Evolutionary conservation across 345 rosid species (phyloP).

Genomic region (Angophora floribunda): DNA sequence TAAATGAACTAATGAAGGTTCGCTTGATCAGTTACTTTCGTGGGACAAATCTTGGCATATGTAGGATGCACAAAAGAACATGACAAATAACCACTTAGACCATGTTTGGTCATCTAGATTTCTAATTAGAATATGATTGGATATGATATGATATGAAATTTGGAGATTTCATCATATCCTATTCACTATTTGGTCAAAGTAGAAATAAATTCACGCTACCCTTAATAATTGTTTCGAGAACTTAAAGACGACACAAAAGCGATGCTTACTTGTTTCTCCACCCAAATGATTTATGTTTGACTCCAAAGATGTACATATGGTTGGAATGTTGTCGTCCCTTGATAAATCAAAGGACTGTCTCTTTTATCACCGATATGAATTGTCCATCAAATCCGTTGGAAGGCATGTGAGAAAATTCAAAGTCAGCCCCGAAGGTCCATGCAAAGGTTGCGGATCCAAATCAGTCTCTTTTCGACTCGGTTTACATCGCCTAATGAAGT

Average conservation of each 20-base stretch:
- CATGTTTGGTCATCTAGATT: too few relatives aligned
- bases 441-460: background rate
- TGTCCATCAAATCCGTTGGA: background rate
- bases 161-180: too few relatives aligned
- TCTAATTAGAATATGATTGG: too few relatives aligned
- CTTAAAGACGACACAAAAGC: background rate
- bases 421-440: background rate
- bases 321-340: background rate
- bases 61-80: background rate
- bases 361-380: background rate
- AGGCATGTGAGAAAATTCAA: background rate
- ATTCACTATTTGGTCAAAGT: accelerated
- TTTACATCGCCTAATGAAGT: background rate
- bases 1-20: background rate
- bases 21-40: background rate
- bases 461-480: background rate
- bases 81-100: background rate
- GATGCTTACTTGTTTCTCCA: background rate
- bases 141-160: too few relatives aligned
- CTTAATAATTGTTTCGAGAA: background rate
- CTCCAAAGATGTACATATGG: too few relatives aligned
- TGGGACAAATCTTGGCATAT: background rate
- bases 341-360: background rate
- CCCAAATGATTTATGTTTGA: background rate
- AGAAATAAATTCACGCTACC: background rate